These are phyloP conservation scores for Ordospora colligata DNA, from an alignment of 371 early-diverging fungal species.

Conservation along the genomic window DNA sequence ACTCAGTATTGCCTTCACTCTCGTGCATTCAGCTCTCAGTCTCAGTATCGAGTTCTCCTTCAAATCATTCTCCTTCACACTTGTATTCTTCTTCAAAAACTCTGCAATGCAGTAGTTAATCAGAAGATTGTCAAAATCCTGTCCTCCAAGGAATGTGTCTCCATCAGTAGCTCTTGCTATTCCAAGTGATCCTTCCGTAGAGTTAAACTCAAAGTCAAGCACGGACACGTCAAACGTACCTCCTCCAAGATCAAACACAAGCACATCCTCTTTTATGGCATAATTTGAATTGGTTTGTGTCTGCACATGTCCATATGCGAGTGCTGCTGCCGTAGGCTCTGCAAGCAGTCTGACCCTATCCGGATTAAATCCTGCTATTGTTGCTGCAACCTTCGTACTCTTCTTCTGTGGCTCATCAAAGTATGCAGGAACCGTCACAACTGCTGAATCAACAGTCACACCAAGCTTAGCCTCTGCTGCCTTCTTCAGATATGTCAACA, in stretches of 20 bases:
- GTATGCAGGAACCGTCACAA: conserved; percentile 60
- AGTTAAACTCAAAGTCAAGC: conserved; percentile 74
- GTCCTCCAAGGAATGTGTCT: conserved; percentile 93
- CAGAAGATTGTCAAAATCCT: conserved; percentile 86
- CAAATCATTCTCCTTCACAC: neutral
- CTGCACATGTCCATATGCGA: conserved; percentile 53
- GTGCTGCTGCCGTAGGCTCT: conserved; percentile 62
- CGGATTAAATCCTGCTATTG: conserved; percentile 51
- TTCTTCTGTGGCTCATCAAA: conserved; percentile 56
- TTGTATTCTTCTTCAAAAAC: conserved; percentile 69
- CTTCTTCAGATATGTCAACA: conserved; percentile 36
- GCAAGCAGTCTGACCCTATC: conserved; percentile 45
- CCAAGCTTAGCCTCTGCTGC: conserved; percentile 43
- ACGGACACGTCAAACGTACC: conserved; percentile 93
- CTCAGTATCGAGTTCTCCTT: conserved; percentile 51
- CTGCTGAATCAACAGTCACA: conserved; percentile 29
- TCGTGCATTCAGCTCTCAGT: conserved; percentile 50
- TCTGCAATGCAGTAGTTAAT: conserved; percentile 74
- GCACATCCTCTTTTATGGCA: conserved; percentile 62
- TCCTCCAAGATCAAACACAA: conserved; percentile 90
- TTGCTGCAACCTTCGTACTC: conserved; percentile 54
- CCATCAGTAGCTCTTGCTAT: conserved; percentile 80
- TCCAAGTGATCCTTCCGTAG: conserved; percentile 67
- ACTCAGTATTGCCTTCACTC: conserved; percentile 64
- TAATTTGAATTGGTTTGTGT: neutral